Evolutionary conservation across 306 rosid species (phyloP).

Genomic region (Cicer pinnatifidum): DNA sequence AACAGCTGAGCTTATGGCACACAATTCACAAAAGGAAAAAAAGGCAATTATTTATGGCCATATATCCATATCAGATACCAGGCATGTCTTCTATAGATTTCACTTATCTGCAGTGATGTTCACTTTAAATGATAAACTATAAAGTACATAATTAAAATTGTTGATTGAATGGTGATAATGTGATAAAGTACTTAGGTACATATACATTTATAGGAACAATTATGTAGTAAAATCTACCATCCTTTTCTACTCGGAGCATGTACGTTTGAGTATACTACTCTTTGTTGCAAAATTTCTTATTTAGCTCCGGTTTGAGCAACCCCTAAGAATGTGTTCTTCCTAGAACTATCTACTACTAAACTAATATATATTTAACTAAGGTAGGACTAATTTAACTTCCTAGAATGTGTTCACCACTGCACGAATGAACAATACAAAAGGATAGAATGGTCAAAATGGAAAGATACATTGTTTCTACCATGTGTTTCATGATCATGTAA

Average conservation of each 20-base stretch:
- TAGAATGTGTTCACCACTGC: not conserved
- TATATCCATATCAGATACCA: not conserved
- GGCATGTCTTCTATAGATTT: not conserved
- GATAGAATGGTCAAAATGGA: constrained; percentile 8
- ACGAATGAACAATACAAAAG: constrained; percentile 18
- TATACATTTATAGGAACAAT: not conserved
- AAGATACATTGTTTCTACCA: constrained; percentile 4
- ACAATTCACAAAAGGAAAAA: not conserved
- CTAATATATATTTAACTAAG: not conserved
- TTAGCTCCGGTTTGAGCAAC: not conserved
- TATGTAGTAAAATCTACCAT: not conserved
- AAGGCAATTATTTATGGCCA: not conserved
- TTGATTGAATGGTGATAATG: constrained; percentile 1
- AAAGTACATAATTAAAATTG: not conserved
- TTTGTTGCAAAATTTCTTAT: not conserved
- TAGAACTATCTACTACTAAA: constrained; percentile 4
- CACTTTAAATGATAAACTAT: not conserved
- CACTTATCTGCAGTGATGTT: not conserved
- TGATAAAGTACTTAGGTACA: not conserved
- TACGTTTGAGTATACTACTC: not conserved
- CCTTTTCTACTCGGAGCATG: constrained; percentile 25
- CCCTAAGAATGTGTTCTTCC: not conserved
- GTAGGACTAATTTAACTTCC: not conserved
- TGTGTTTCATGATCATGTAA: constrained; percentile 27
- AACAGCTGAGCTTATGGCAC: constrained; percentile 10